Conservation (phyloP, 768 basidiomycete genomes). For the Lactarius hatsudake region DNA sequence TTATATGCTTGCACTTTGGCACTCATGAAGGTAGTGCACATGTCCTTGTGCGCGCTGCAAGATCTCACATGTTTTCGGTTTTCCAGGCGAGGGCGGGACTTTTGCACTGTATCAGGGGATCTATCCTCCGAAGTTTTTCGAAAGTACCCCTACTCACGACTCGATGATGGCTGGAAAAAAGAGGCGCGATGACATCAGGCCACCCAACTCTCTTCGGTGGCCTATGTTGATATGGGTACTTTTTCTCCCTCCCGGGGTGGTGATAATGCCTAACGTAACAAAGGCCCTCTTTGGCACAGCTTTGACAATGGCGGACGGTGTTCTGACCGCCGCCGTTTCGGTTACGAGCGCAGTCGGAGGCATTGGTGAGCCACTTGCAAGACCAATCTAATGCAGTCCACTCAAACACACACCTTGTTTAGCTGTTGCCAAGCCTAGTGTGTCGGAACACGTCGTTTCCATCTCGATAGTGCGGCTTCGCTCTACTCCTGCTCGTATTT, state of each 20-base stretch:
- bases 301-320: conserved; percentile 64
- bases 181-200: conserved; percentile 12
- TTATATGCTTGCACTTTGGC: conserved; percentile 48
- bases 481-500: not conserved
- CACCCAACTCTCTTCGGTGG: conserved; percentile 40
- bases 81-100: conserved; percentile 60
- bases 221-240: conserved; percentile 55
- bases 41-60: not conserved
- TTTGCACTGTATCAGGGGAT: conserved; percentile 64
- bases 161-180: conserved; percentile 25
- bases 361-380: conserved; percentile 34
- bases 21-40: conserved; percentile 46
- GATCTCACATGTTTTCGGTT: conserved; percentile 10
- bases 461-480: conserved; percentile 55
- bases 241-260: not conserved
- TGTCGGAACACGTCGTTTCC: conserved; percentile 45
- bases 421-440: conserved; percentile 53
- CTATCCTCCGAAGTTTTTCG: conserved; percentile 43
- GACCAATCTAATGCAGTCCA: not conserved
- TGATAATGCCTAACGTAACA: not conserved
- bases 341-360: conserved; percentile 67
- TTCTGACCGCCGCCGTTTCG: conserved; percentile 67
- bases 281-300: conserved; percentile 64
- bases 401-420: not conserved
- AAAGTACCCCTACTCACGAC: conserved; percentile 26